Conservation (phyloP, 2,329 filamentous ascomycete genomes). For the Plenodomus lindquistii region DNA sequence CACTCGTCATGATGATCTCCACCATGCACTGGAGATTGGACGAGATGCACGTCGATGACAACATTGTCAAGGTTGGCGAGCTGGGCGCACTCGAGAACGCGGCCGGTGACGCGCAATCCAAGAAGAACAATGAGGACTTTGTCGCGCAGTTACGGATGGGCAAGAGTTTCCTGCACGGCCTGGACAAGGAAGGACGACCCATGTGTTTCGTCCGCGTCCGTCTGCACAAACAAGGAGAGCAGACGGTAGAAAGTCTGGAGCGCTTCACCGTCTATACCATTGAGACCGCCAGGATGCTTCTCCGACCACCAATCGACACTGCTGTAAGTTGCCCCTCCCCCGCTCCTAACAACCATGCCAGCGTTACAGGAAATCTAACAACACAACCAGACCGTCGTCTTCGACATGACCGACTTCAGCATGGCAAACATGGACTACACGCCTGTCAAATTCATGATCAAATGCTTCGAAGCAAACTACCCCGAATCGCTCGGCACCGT, state of each 20-base stretch:
- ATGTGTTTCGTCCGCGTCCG: conserved; percentile 84
- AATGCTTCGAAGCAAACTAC: conserved; percentile 98
- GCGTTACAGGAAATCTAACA: too few species aligned
- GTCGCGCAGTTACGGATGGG: conserved; percentile 82
- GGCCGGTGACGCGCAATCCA: conserved; percentile 63
- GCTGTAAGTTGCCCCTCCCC: conserved; percentile 65
- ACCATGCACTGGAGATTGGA: conserved; percentile 88
- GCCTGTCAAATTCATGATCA: conserved; percentile 98
- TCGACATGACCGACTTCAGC: conserved; percentile 94
- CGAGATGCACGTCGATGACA: conserved; percentile 86
- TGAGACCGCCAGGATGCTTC: conserved; percentile 85
- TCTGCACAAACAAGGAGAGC: conserved; percentile 79
- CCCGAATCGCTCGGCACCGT: conserved; percentile 89
- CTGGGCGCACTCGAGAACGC: conserved; percentile 61
- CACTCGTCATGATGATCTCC: conserved; percentile 89
- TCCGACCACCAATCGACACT: conserved; percentile 82
- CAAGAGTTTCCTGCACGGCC: conserved; percentile 89
- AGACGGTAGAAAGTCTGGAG: conserved; percentile 80
- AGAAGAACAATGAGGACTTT: conserved; percentile 77
- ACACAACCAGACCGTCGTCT: conserved; percentile 73
- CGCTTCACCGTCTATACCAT: conserved; percentile 92
- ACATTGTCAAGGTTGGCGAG: conserved; percentile 63
- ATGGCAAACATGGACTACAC: conserved; percentile 98
- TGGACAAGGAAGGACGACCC: conserved; percentile 81
- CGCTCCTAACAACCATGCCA: neutral